phyloP scores from a whole-genome alignment of 176 grass and related monocot genomes.

The Olyra latifolia region DNA sequence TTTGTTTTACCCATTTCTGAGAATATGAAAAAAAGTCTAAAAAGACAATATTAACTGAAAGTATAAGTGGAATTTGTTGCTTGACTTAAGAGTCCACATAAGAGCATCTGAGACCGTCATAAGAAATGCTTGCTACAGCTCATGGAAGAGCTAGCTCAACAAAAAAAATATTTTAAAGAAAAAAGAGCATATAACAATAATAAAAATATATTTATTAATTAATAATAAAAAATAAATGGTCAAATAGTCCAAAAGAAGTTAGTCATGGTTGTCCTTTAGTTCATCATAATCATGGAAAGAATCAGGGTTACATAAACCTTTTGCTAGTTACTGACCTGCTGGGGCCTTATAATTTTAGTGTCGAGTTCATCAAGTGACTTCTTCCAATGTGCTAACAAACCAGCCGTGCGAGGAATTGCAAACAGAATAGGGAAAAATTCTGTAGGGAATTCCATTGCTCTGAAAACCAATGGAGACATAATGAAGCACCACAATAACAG shows the following conservation, averaged over 20 bases:
- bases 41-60: not conserved
- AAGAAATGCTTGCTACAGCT: too few species aligned
- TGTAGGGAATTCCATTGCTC: constrained; percentile 94
- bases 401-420: constrained; percentile 98
- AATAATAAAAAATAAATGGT: not conserved
- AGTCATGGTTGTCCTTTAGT: not conserved
- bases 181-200: too few species aligned
- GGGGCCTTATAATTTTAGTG: constrained; percentile 97
- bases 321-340: constrained; percentile 58
- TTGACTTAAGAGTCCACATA: not conserved
- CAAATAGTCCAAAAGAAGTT: not conserved
- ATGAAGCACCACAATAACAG: constrained; percentile 5
- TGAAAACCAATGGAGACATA: constrained; percentile 37
- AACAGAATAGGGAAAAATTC: constrained; percentile 94
- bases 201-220: not conserved
- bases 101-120: not conserved
- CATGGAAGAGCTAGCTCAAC: too few species aligned
- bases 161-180: too few species aligned
- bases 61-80: not conserved
- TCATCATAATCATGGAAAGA: not conserved
- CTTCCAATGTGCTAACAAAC: constrained; percentile 91
- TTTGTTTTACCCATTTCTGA: not conserved
- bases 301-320: not conserved
- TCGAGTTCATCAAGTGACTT: constrained; percentile 94
- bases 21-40: not conserved